Conservation (phyloP, 2,329 filamentous ascomycete species). For the Colletotrichum camelliae region DNA sequence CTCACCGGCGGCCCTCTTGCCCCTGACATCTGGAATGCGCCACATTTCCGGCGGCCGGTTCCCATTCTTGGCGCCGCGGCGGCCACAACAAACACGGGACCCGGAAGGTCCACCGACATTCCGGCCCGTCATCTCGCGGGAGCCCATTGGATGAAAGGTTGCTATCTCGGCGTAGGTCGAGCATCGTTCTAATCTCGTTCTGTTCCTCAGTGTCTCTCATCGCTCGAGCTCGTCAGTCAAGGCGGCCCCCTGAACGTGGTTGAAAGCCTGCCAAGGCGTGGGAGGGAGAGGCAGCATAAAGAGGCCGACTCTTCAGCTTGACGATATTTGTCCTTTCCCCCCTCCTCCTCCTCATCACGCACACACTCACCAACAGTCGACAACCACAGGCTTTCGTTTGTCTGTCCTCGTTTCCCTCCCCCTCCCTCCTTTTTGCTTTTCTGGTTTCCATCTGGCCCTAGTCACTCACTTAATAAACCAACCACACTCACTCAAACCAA, state of each 20-base stretch:
- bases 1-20: background rate
- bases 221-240: background rate
- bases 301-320: background rate
- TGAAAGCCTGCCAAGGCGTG: background rate
- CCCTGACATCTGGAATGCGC: slow-evolving; percentile 9
- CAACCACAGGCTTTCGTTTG: slow-evolving; percentile 7
- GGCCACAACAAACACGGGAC: slow-evolving; percentile 14
- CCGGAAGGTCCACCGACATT: background rate
- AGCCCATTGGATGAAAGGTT: background rate
- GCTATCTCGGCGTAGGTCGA: background rate
- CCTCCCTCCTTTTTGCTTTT: background rate
- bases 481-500: background rate
- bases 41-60: background rate
- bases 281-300: background rate
- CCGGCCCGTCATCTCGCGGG: background rate
- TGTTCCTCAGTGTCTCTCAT: background rate
- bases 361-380: background rate
- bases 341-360: background rate
- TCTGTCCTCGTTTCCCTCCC: background rate
- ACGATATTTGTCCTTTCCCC: background rate
- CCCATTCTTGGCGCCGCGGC: background rate
- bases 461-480: slow-evolving; percentile 8
- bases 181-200: background rate
- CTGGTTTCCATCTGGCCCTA: background rate
- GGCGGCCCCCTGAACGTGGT: background rate